Evolutionary conservation across 208 protist genomes (phyloP), one percentile per base, ranked within the genome.

Genomic region (Leishmania amazonensis): DNA sequence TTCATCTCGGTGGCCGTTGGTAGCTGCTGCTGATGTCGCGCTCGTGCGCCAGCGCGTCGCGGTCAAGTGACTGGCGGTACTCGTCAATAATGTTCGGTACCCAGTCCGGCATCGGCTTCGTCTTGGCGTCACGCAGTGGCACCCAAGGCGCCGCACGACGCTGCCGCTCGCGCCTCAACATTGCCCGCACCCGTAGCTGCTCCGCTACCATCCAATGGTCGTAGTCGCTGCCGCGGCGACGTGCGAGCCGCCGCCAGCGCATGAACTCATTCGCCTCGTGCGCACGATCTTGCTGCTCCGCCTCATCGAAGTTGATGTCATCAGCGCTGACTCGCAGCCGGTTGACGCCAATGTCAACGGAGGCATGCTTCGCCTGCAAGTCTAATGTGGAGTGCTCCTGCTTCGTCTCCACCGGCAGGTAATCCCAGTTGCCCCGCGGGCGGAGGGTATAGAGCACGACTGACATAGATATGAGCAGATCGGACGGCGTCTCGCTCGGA

Each of bases 41-140:
- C 83, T 98, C 93, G n/a, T 91, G 81, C 5, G 80, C 67, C 5
- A 98, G 86, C 1, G 81, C 83, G 78, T 96, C 93, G n/a, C 95
- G 89, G 62, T 94, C 93, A 4, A 95, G 83, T 0, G 93, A 88
- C 81, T 91, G 87, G 31, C 95, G 93, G 74, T 98, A 98, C 75
- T 98, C 95, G 70, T 98, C 92, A 74, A 98, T 92, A 45, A 98
- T 96, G 81, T 98, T 96, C 9, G 95, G 95, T 68, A 96, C 92
- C 83, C 87, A 95, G 35, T 87, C 81, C 1, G 93, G 91, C 89
- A 96, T 88, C 5, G 89, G 85, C 19, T 75, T 73, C 64, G 57
- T 72, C 40, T 82, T 81, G 3, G 15, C 45, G 42, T 88, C 75
- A 47, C 79, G 47, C 15, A 47, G 47, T 11, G 47, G 17, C 60